Evolutionary conservation across 2,329 filamentous ascomycete genomes (phyloP).

Genomic region (Cytospora chrysosperma): DNA sequence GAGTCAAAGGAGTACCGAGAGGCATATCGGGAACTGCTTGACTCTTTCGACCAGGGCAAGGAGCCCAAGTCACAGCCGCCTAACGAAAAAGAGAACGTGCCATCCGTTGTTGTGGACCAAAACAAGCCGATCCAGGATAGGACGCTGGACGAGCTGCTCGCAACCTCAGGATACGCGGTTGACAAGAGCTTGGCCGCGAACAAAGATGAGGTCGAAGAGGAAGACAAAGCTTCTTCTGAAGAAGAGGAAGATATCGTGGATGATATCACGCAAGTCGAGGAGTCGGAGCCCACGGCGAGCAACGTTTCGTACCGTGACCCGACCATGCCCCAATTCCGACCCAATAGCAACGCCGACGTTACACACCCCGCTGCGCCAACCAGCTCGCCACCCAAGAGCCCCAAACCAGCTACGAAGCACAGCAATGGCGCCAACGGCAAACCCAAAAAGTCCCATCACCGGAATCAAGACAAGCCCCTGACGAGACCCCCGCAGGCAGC

Average conservation of each 20-base stretch:
- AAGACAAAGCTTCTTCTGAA: conserved; percentile 22
- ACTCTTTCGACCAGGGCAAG: conserved; percentile 38
- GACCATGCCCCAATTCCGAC: conserved; percentile 68
- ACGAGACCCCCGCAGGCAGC: conserved; percentile 31
- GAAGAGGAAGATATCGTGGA: conserved; percentile 23
- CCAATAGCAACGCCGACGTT: conserved; percentile 45
- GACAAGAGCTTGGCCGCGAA: conserved; percentile 27
- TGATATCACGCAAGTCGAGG: conserved; percentile 1
- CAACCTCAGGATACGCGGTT: conserved; percentile 46
- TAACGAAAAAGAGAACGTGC: conserved; percentile 28
- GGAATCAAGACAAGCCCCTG: conserved; percentile 25
- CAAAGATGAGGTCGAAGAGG: not conserved
- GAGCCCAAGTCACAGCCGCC: not conserved
- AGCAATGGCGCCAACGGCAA: conserved; percentile 18
- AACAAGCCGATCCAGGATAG: conserved; percentile 31
- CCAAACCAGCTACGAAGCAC: conserved; percentile 6
- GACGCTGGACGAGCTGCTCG: conserved; percentile 42
- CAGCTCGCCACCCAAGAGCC: not conserved
- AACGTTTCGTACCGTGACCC: conserved; percentile 48
- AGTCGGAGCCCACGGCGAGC: conserved; percentile 26
- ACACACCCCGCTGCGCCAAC: conserved; percentile 6
- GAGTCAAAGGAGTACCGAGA: conserved; percentile 62
- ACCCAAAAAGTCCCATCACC: conserved; percentile 30
- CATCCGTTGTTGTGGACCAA: conserved; percentile 19
- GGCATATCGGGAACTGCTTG: conserved; percentile 51